Evolutionary conservation across 495 filamentous ascomycete genomes (phyloP).

Genomic region (Penicillium lividum): DNA sequence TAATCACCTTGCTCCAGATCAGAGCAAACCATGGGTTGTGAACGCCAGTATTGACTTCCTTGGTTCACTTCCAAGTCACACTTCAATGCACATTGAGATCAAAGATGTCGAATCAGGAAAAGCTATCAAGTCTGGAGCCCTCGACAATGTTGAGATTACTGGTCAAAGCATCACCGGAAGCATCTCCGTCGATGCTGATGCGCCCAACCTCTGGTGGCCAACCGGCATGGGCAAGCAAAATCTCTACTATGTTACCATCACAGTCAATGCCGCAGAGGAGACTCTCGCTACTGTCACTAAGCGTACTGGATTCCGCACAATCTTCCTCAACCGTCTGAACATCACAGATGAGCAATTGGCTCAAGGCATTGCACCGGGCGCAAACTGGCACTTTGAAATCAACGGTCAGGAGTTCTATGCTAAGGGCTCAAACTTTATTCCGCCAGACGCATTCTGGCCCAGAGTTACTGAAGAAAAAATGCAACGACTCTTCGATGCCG

Average conservation of each 20-base stretch:
- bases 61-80: slow-evolving; percentile 49
- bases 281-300: slow-evolving; percentile 52
- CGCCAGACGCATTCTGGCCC: slow-evolving; percentile 67
- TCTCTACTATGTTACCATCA: slow-evolving; percentile 59
- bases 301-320: slow-evolving; percentile 65
- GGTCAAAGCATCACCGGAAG: slow-evolving; percentile 54
- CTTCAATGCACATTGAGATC: slow-evolving; percentile 56
- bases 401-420: slow-evolving; percentile 70
- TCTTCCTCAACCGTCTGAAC: slow-evolving; percentile 61
- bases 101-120: slow-evolving; percentile 45
- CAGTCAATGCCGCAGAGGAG: slow-evolving; percentile 34
- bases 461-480: slow-evolving; percentile 57
- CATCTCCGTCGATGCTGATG: slow-evolving; percentile 40
- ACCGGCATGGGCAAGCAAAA: slow-evolving; percentile 58
- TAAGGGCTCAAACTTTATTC: slow-evolving; percentile 68
- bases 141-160: slow-evolving; percentile 47
- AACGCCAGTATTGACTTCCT: slow-evolving; percentile 69
- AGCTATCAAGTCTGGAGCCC: slow-evolving; percentile 44
- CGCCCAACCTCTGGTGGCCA: slow-evolving; percentile 67
- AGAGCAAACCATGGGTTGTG: slow-evolving; percentile 63
- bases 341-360: slow-evolving; percentile 59
- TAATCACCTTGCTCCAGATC: slow-evolving; percentile 60
- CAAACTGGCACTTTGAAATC: slow-evolving; percentile 70
- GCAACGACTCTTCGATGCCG: slow-evolving; percentile 56
- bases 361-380: slow-evolving; percentile 61